phyloP scores from a whole-genome alignment of 1,139 yeast species.

The Lodderomyces beijingensis region DNA sequence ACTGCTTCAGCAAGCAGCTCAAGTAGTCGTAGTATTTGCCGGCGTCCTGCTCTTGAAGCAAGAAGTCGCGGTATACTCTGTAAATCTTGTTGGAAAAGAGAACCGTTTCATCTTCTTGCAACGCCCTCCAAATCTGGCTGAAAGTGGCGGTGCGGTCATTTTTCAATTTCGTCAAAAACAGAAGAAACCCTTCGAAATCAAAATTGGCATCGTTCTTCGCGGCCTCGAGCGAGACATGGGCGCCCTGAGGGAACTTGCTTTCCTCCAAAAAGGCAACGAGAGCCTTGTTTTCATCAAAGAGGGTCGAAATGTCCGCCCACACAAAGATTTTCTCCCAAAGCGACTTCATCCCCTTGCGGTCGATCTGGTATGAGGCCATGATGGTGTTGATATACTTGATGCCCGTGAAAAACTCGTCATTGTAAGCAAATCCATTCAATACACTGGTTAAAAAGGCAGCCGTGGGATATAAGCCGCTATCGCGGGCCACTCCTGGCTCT shows the following conservation, averaged over 20 bases:
- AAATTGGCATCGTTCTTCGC: conserved; percentile 33
- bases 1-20: conserved; percentile 18
- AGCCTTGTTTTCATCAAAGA: conserved; percentile 24
- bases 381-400: conserved; percentile 34
- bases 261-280: conserved; percentile 21
- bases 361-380: conserved; percentile 27
- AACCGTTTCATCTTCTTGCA: conserved; percentile 20
- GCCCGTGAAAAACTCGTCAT: conserved; percentile 27
- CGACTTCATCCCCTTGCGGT: conserved; percentile 15
- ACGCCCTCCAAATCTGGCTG: conserved; percentile 32
- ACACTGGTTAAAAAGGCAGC: conserved; percentile 25
- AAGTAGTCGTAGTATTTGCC: conserved; percentile 21
- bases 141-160: conserved; percentile 25
- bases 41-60: conserved; percentile 20
- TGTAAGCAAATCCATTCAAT: conserved; percentile 29
- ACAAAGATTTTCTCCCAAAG: conserved; percentile 37
- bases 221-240: conserved; percentile 18
- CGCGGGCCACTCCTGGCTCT: conserved; percentile 5
- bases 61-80: conserved; percentile 21
- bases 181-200: conserved; percentile 37
- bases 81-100: conserved; percentile 24
- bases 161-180: conserved; percentile 23
- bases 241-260: conserved; percentile 5
- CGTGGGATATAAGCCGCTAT: conserved; percentile 26
- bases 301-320: conserved; percentile 33